Base-by-base conservation (phyloP, 805 yeast genomes). In the Zygosaccharomyces pseudorouxii region DNA sequence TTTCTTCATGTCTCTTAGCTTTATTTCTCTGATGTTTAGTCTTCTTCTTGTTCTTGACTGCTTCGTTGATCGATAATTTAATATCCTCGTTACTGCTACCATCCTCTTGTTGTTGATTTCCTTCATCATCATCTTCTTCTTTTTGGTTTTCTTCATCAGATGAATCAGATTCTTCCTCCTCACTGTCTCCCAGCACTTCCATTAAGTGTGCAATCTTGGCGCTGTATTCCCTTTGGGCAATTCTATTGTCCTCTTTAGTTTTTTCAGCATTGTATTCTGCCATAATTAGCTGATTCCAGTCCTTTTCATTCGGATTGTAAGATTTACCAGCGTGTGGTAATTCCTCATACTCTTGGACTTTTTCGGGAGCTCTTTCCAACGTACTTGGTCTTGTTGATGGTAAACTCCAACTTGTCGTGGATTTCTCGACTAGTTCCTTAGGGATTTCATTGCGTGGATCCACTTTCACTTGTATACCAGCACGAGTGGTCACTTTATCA, bases 261-360 rank as follows among this genome's bases (percentile, higher is more conserved):
- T 80, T 79, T 60, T 89, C 95, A 47, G 74, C 72, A 45, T 64
- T 74, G 57, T 75, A 83, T 67, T 89, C 97, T 46, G 74, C 71
- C 46, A 78, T 71, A 45, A 93, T 78, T 56, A 90, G 74, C 16
- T 67, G 68, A 57, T 81, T 80, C 99, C 99, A 93, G 23, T 86
- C 80, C 48, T 83, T 85, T 54, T 82, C 72, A 10, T 92, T 77
- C 22, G 99, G 99, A 63, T 93, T 93, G 37, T 67, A 93, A 2
- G 98, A 90, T 65, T 85, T 86, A 47, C 98, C 98, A 1, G 84
- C 93, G 58, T 84, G 83, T 10, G 96, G 89, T 3, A 81, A 48
- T 1, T 56, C 65, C 16, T 74, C 81, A 41, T 70, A 58, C n/a
- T 75, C 74, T 49, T 72, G 75, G 14, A 87, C 77, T 37, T 58